phyloP scores from a whole-genome alignment of 164 flowering plant genomes.

The Liriodendron chinense region DNA sequence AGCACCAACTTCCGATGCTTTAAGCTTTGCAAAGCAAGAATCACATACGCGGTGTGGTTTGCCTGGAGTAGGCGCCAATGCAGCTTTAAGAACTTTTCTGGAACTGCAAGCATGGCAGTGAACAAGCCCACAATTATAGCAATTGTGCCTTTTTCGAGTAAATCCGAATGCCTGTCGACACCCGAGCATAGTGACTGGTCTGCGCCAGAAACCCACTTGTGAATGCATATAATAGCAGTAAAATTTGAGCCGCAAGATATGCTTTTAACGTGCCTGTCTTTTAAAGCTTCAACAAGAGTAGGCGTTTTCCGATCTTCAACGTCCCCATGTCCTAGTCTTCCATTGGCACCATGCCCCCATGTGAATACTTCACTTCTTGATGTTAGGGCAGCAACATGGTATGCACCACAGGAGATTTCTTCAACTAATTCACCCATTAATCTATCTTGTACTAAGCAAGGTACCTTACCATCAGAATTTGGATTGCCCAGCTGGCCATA shows the following conservation, averaged over 20 bases:
- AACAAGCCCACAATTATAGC: constrained; percentile 54
- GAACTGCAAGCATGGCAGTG: constrained; percentile 59
- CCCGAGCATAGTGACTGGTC: constrained; percentile 54
- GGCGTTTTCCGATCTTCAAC: constrained; percentile 50
- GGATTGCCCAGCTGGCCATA: constrained; percentile 83
- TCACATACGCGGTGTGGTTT: constrained; percentile 76
- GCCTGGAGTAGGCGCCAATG: constrained; percentile 50
- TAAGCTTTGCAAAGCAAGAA: constrained; percentile 48
- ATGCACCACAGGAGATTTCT: constrained; percentile 71
- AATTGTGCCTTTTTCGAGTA: constrained; percentile 52
- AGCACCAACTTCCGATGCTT: constrained; percentile 43
- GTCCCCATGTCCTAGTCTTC: constrained; percentile 66
- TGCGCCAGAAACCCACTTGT: constrained; percentile 53
- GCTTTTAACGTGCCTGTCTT: constrained; percentile 46
- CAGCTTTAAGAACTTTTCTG: constrained; percentile 43
- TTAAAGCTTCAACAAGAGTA: constrained; percentile 48
- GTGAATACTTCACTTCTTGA: constrained; percentile 72
- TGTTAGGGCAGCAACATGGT: constrained; percentile 76
- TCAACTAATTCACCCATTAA: constrained; percentile 71
- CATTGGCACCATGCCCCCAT: constrained; percentile 70
- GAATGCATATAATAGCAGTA: constrained; percentile 52
- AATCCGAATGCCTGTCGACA: constrained; percentile 58
- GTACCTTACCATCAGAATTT: constrained; percentile 51
- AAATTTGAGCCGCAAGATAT: constrained; percentile 55
- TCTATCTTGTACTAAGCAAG: constrained; percentile 64